Evolutionary conservation across 805 yeast genomes (phyloP).

Genomic region (Wickerhamiella siamensis): DNA sequence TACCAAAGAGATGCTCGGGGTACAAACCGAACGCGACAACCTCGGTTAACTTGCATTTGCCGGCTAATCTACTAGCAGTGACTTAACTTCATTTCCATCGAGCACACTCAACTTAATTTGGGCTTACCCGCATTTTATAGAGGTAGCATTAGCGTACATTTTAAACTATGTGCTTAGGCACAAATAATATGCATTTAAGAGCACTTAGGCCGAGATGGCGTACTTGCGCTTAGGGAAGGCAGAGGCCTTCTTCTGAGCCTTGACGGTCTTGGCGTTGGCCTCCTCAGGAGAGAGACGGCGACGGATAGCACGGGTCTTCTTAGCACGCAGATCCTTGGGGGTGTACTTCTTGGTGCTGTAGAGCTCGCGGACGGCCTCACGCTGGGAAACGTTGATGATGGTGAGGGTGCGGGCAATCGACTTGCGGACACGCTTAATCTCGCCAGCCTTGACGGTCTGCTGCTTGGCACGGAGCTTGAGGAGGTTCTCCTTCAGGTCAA

Average conservation of each 20-base stretch:
- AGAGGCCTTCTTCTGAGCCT: constrained; percentile 79
- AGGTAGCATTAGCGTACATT: background rate
- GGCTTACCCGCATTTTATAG: too few species aligned
- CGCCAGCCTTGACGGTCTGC: constrained; percentile 47
- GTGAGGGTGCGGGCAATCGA: constrained; percentile 97
- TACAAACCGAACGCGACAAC: too few species aligned
- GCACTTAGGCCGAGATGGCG: constrained; percentile 86
- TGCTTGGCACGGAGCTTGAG: constrained; percentile 94
- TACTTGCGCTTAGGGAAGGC: constrained; percentile 98
- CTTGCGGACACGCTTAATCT: constrained; percentile 94
- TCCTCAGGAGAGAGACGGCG: constrained; percentile 85
- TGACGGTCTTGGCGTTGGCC: constrained; percentile 66
- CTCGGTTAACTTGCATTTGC: too few species aligned
- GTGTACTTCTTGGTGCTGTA: constrained; percentile 74
- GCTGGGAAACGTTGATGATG: constrained; percentile 90
- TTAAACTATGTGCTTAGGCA: constrained; percentile 2
- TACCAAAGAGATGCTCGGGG: too few species aligned
- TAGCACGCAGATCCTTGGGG: constrained; percentile 98
- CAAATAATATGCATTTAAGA: constrained; percentile 3
- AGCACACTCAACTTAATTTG: too few species aligned
- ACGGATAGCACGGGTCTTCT: constrained; percentile 99
- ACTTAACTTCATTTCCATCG: too few species aligned
- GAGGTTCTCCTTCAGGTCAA: constrained; percentile 92
- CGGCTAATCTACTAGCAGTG: too few species aligned
- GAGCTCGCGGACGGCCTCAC: constrained; percentile 87